A percentile compares a stretch with the other conserved stretches of the same genome.
Conservation (phyloP, 1,139 yeast genomes). For the Taphrina populina region DNA sequence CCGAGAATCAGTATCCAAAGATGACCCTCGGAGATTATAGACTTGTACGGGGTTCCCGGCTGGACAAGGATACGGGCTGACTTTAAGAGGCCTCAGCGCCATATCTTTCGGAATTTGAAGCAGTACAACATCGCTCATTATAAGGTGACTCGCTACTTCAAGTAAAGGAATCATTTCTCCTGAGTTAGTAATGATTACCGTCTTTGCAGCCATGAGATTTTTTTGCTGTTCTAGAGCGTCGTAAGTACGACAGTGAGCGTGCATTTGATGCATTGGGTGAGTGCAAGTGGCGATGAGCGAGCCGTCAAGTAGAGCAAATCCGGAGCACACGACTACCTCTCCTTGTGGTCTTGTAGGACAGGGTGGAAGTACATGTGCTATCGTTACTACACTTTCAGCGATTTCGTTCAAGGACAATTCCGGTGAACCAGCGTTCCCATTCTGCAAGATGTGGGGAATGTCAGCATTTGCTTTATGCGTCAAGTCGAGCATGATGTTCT, state of each 20-base stretch:
- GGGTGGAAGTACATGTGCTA: slow-evolving; percentile 21
- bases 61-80: slow-evolving; percentile 29
- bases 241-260: slow-evolving; percentile 17
- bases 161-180: slow-evolving; percentile 5
- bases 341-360: slow-evolving; percentile 2
- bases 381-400: slow-evolving; percentile 26
- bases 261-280: slow-evolving; percentile 22
- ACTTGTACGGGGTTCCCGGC: slow-evolving; percentile 17
- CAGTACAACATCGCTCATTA: slow-evolving; percentile 25
- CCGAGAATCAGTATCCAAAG: neutral
- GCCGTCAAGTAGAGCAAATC: slow-evolving; percentile 26
- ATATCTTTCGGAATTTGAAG: neutral
- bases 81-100: slow-evolving; percentile 3
- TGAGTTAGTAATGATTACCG: slow-evolving; percentile 16
- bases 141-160: slow-evolving; percentile 21
- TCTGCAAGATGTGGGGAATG: slow-evolving; percentile 15
- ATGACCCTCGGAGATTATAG: slow-evolving; percentile 2
- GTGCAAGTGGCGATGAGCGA: slow-evolving; percentile 18
- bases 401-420: slow-evolving; percentile 15
- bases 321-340: slow-evolving; percentile 19
- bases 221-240: slow-evolving; percentile 11
- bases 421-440: slow-evolving; percentile 23
- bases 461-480: slow-evolving; percentile 15
- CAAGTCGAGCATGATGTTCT: slow-evolving; percentile 2
- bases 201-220: slow-evolving; percentile 9